These are phyloP conservation scores for Entomophthora muscae DNA, from an alignment of 371 early-diverging fungal species.

Conservation along the genomic window DNA sequence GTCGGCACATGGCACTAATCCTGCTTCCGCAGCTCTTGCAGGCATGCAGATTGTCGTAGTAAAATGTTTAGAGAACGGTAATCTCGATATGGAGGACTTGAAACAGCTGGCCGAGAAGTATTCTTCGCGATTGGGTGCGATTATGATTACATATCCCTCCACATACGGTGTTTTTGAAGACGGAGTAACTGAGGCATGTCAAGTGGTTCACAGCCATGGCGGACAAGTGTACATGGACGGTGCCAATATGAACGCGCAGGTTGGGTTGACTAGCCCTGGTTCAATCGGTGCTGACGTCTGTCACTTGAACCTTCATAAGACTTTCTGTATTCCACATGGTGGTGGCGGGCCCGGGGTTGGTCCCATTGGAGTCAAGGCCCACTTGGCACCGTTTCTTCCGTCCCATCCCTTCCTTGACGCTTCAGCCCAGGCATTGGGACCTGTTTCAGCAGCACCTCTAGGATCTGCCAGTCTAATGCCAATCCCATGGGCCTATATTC, in stretches of 20 bases:
- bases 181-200: conserved; percentile 63
- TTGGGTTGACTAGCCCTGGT: conserved; percentile 86
- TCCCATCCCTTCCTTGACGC: conserved; percentile 62
- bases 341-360: conserved; percentile 98
- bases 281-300: conserved; percentile 96
- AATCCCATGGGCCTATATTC: conserved; percentile 94
- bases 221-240: conserved; percentile 99
- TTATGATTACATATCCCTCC: conserved; percentile 97
- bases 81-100: conserved; percentile 78
- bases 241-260: conserved; percentile 96
- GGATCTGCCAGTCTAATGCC: conserved; percentile 89
- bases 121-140: conserved; percentile 65
- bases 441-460: conserved; percentile 91
- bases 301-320: conserved; percentile 97
- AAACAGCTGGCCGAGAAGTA: conserved; percentile 70
- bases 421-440: conserved; percentile 61
- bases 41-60: conserved; percentile 85
- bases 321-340: conserved; percentile 95
- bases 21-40: conserved; percentile 95
- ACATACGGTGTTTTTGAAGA: conserved; percentile 95
- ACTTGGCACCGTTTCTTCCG: conserved; percentile 82
- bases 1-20: conserved; percentile 97
- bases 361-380: conserved; percentile 79
- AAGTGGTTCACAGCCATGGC: conserved; percentile 73
- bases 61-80: conserved; percentile 77